Conservation (phyloP, 2,329 filamentous ascomycete species). For the Stromatinia cepivora region DNA sequence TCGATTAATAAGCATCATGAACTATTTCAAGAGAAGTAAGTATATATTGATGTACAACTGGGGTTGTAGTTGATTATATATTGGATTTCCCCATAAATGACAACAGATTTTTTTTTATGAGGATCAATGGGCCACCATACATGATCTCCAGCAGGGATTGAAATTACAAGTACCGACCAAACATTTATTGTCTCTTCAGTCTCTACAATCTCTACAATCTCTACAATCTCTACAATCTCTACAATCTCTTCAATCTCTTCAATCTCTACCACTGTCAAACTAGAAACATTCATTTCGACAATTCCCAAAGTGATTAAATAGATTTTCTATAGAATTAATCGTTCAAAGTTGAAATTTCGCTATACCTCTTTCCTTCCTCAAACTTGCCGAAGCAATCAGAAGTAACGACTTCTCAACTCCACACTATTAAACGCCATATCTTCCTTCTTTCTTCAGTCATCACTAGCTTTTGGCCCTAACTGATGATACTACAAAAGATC, state of each 20-base stretch:
- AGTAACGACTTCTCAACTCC: neutral
- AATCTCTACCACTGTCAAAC: neutral
- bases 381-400: neutral
- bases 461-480: neutral
- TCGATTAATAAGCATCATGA: neutral
- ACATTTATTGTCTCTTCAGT: neutral
- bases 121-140: neutral
- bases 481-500: neutral
- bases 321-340: neutral
- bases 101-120: neutral
- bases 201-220: neutral
- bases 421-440: neutral
- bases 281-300: neutral
- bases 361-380: neutral
- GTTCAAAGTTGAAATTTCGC: neutral
- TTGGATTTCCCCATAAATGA: neutral
- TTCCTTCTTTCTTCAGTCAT: neutral
- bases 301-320: neutral
- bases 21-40: neutral
- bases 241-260: constrained; percentile 1
- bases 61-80: neutral
- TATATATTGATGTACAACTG: constrained; percentile 2
- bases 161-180: neutral
- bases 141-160: constrained; percentile 20
- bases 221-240: neutral